Evolutionary conservation across 2,329 filamentous ascomycete species (phyloP).

Genomic region (Penicillium sp.): DNA sequence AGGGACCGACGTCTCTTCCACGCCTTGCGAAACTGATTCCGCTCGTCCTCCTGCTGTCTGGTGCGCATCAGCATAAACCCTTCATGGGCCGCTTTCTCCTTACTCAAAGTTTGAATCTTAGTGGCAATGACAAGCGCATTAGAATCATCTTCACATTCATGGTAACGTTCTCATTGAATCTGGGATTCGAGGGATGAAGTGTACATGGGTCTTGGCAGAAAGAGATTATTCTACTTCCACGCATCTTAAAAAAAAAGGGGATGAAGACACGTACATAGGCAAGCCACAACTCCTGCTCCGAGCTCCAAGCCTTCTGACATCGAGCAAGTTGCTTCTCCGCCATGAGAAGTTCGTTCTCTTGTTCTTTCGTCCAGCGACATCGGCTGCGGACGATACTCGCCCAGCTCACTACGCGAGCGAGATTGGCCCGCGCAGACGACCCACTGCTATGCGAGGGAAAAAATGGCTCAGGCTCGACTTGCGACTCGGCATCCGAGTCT

Average conservation of each 20-base stretch:
- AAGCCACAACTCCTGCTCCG: conserved; percentile 41
- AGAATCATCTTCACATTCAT: background rate
- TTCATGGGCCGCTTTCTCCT: conserved; percentile 39
- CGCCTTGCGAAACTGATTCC: conserved; percentile 37
- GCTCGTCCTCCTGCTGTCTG: conserved; percentile 38
- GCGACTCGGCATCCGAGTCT: conserved; percentile 11
- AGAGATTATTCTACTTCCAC: background rate
- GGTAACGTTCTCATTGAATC: background rate
- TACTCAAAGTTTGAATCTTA: conserved; percentile 34
- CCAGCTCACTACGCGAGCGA: conserved; percentile 34
- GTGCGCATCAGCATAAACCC: conserved; percentile 34
- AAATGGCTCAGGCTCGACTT: conserved; percentile 12
- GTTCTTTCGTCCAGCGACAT: conserved; percentile 33
- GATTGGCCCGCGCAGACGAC: conserved; percentile 16
- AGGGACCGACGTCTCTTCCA: conserved; percentile 32
- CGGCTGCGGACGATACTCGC: conserved; percentile 32
- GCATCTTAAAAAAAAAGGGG: background rate
- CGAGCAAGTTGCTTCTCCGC: conserved; percentile 33
- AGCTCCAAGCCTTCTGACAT: conserved; percentile 42
- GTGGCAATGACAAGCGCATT: background rate
- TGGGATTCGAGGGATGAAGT: background rate
- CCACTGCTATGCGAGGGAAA: conserved; percentile 12
- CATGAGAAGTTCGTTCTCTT: conserved; percentile 31
- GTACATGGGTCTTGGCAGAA: background rate
- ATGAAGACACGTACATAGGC: conserved; percentile 30